Evolutionary conservation across 768 basidiomycete species (phyloP).

Genomic region (Lactifluus pinguis): DNA sequence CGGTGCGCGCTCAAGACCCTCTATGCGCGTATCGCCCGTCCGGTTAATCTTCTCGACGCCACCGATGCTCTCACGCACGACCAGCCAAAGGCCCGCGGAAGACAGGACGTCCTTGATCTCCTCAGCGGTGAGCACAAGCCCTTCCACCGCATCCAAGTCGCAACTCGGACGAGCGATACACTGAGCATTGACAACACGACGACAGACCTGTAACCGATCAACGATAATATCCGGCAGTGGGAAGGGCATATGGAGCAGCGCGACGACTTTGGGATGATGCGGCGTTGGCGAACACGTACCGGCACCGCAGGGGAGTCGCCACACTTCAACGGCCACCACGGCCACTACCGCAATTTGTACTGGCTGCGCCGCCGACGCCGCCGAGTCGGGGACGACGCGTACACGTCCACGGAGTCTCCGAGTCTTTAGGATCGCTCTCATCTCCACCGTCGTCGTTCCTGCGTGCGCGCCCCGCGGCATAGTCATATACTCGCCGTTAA

Average conservation of each 20-base stretch:
- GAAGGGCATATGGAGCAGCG: slow-evolving; percentile 84
- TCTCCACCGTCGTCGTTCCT: slow-evolving; percentile 50
- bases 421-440: slow-evolving; percentile 81
- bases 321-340: slow-evolving; percentile 27
- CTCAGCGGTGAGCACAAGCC: too few relatives aligned
- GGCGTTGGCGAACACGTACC: slow-evolving; percentile 86
- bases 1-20: not conserved
- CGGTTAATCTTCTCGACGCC: slow-evolving; percentile 68
- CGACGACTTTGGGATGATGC: slow-evolving; percentile 92
- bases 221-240: slow-evolving; percentile 81
- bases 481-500: slow-evolving; percentile 9
- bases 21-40: slow-evolving; percentile 64
- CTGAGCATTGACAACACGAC: slow-evolving; percentile 34
- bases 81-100: slow-evolving; percentile 80
- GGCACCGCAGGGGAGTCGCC: slow-evolving; percentile 13
- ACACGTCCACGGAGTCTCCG: slow-evolving; percentile 95
- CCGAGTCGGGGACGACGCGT: slow-evolving; percentile 46
- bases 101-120: too few relatives aligned
- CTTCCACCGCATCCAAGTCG: slow-evolving; percentile 23
- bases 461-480: not conserved
- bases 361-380: slow-evolving; percentile 3
- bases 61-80: slow-evolving; percentile 87
- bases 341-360: not conserved
- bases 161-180: slow-evolving; percentile 25
- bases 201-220: slow-evolving; percentile 45